These are phyloP conservation scores for Tricholoma furcatifolium DNA, from an alignment of 768 basidiomycete genomes.

Conservation along the genomic window DNA sequence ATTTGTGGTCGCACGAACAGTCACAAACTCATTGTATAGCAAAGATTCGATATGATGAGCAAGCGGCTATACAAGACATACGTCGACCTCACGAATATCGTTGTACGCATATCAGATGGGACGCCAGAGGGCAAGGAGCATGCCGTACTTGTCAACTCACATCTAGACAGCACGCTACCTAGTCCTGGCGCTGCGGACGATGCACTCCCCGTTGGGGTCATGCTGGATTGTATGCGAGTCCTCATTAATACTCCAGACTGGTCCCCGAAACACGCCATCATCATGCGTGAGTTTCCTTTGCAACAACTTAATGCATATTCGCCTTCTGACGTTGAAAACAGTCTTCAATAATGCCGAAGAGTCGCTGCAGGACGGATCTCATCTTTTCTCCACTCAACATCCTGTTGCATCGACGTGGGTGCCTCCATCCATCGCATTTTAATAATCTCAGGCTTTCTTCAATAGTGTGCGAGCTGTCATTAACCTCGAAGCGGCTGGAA, in stretches of 20 bases:
- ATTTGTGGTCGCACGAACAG: not conserved
- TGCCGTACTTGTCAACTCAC: constrained; percentile 84
- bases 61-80: constrained; percentile 85
- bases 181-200: constrained; percentile 91
- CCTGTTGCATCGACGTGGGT: constrained; percentile 66
- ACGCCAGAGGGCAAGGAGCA: constrained; percentile 72
- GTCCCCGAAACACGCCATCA: constrained; percentile 72
- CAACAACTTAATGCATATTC: not conserved
- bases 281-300: constrained; percentile 67
- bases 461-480: constrained; percentile 78
- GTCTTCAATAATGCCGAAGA: constrained; percentile 97
- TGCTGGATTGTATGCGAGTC: constrained; percentile 87
- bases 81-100: constrained; percentile 82
- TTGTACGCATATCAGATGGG: constrained; percentile 83
- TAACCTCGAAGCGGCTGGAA: constrained; percentile 93
- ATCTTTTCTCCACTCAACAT: constrained; percentile 92
- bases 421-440: not conserved
- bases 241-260: constrained; percentile 64
- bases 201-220: constrained; percentile 82
- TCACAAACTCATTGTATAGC: not conserved
- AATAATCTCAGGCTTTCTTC: not conserved
- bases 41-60: constrained; percentile 90
- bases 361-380: constrained; percentile 91
- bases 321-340: constrained; percentile 25
- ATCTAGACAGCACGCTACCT: constrained; percentile 73